These are phyloP conservation scores for Cladobotryum mycophilum DNA, from an alignment of 2,329 filamentous ascomycete species.

Conservation along the genomic window DNA sequence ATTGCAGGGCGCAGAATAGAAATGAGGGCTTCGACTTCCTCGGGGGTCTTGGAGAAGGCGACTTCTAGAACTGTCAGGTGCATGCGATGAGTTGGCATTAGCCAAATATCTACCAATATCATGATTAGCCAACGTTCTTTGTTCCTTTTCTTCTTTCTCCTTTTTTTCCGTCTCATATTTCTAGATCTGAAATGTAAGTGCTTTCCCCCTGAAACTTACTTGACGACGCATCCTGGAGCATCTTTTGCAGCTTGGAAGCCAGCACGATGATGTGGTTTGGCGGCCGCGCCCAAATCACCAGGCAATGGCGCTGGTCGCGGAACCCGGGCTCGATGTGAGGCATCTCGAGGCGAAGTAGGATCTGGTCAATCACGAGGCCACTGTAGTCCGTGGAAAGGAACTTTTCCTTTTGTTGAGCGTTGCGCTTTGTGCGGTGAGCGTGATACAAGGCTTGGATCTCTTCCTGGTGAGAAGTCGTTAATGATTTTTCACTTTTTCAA, in stretches of 20 bases:
- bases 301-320: conserved; percentile 69
- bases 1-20: conserved; percentile 50
- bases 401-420: conserved; percentile 66
- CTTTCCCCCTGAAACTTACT: conserved; percentile 47
- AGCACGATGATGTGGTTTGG: conserved; percentile 64
- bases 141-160: too few species aligned
- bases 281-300: conserved; percentile 85
- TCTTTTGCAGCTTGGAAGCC: conserved; percentile 61
- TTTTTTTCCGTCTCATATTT: too few species aligned
- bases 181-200: background rate
- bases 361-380: conserved; percentile 69
- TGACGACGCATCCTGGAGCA: conserved; percentile 58
- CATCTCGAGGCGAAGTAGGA: conserved; percentile 63
- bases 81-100: conserved; percentile 72
- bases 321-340: conserved; percentile 61
- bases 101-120: conserved; percentile 45
- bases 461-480: conserved; percentile 37
- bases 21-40: conserved; percentile 61
- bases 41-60: conserved; percentile 67
- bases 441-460: conserved; percentile 68
- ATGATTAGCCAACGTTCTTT: background rate
- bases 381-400: conserved; percentile 63
- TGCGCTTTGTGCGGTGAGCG: conserved; percentile 67
- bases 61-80: conserved; percentile 85
- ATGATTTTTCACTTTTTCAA: background rate